Base-by-base conservation (phyloP, 169 alveolate genomes). In the Eimeria praecox region DNA sequence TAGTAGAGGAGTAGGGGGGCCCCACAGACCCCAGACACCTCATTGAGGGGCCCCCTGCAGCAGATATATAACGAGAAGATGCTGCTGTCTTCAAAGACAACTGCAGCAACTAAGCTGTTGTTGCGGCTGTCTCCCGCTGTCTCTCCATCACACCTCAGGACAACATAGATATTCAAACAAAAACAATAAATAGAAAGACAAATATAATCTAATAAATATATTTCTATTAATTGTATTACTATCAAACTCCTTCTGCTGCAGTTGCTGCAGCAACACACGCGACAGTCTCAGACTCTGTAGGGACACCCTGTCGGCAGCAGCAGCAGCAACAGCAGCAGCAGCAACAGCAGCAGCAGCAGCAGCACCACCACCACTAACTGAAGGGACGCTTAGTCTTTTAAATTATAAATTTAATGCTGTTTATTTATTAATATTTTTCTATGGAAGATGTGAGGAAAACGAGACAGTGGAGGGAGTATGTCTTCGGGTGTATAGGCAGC, bases 261-360 rank as follows among this genome's bases (percentile, higher is more conserved):
- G 69, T 27, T 14, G 69, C 69, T 12, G 69, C 69, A 59, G 69
- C 69, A 59, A 6, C 69, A 27, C 69, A 12, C 46, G 80, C 46
- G 40, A 12, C 46, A 8, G 80, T 8, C 80, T 16, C 46, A 8
- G 80, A n/a, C 80, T 16, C 44, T 8, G 49, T 18, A 33, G 80
- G 46, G 80, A 30, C 80, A 69, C 44, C 80, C 20, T 69, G 80
- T n/a, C 80, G 44, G 80, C 44, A 69, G 44, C 80, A 35, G 80
- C 80, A 69, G 80, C 80, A 69, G 80, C 44, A 69, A 44, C 44
- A 33, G 42, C 80, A 69, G 44, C 80, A 69, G 80, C 42, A 69
- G 44, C 80, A 69, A 22, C 40, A 69, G 3, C 24, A 69, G 44
- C 80, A 69, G 46, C 40, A 69, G 44, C 80, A 33, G 80, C 27